A percentile compares a stretch with the other conserved stretches of the same genome.
phyloP scores from a whole-genome alignment of 2,329 filamentous ascomycete genomes.

The Pleurostoma richardsiae region DNA sequence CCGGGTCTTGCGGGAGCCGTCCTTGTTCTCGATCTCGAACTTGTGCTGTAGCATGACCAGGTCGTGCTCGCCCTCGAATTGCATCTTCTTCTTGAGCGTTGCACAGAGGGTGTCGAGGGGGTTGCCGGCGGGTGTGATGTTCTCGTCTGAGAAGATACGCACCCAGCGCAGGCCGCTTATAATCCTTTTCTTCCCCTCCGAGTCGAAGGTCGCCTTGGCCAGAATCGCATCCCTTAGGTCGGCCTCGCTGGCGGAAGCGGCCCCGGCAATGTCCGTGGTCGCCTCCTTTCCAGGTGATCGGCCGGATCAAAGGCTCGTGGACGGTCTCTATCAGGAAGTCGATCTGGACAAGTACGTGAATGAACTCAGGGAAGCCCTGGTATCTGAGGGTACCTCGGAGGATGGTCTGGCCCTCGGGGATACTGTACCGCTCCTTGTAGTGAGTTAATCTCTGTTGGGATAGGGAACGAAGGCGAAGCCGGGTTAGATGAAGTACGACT shows the following conservation, averaged over 20 bases:
- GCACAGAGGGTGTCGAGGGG: constrained; percentile 89
- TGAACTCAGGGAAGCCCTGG: constrained; percentile 84
- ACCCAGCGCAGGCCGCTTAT: constrained; percentile 68
- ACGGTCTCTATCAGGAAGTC: constrained; percentile 77
- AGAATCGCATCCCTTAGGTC: constrained; percentile 70
- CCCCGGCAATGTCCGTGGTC: constrained; percentile 69
- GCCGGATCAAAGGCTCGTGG: constrained; percentile 58
- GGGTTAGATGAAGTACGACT: constrained; percentile 87
- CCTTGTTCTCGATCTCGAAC: constrained; percentile 79
- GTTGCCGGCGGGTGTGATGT: constrained; percentile 69
- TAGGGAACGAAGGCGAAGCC: constrained; percentile 89
- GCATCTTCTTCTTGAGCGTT: constrained; percentile 84
- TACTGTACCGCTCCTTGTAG: constrained; percentile 85
- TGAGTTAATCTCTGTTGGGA: constrained; percentile 84
- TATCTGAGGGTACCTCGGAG: constrained; percentile 79
- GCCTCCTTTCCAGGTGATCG: constrained; percentile 80
- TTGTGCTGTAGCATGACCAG: constrained; percentile 77
- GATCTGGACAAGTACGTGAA: constrained; percentile 81
- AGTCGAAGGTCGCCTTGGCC: constrained; percentile 68
- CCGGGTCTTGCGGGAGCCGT: constrained; percentile 70
- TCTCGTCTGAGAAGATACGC: constrained; percentile 60
- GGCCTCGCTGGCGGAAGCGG: constrained; percentile 57
- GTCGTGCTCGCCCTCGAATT: constrained; percentile 80
- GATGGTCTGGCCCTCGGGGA: constrained; percentile 86
- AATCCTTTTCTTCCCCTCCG: constrained; percentile 66